Evolutionary conservation across 129 eudicot genomes (phyloP).

Genomic region (Escallonia rubra): DNA sequence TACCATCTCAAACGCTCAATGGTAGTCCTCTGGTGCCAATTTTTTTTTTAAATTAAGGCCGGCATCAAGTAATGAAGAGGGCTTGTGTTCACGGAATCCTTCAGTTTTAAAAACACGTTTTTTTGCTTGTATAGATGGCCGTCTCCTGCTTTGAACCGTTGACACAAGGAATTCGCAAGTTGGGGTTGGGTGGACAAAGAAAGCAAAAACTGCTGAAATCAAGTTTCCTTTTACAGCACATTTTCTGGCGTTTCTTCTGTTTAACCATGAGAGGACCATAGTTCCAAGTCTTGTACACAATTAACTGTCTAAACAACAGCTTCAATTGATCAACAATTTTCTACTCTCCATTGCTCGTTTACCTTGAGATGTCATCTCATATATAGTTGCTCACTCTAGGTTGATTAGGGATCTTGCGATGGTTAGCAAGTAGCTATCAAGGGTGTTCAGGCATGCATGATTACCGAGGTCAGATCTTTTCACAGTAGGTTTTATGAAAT

Average conservation of each 20-base stretch:
- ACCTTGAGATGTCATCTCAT: too few relatives aligned
- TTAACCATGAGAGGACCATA: not conserved
- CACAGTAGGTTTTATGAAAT: too few relatives aligned
- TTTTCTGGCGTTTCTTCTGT: not conserved
- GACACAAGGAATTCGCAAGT: not conserved
- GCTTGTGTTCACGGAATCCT: not conserved
- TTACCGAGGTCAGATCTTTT: too few relatives aligned
- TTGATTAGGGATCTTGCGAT: too few relatives aligned
- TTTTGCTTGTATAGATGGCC: not conserved
- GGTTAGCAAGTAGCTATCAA: too few relatives aligned
- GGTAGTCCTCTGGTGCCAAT: not conserved
- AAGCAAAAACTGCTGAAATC: conserved; percentile 2
- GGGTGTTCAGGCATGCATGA: too few relatives aligned
- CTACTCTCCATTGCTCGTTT: too few relatives aligned
- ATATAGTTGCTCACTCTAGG: too few relatives aligned
- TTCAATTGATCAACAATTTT: not conserved
- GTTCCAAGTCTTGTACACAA: not conserved
- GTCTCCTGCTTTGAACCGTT: not conserved
- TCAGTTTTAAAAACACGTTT: not conserved
- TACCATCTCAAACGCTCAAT: too few relatives aligned
- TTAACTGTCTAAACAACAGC: not conserved
- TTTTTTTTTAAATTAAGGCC: not conserved
- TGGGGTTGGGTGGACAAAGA: not conserved
- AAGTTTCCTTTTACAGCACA: not conserved
- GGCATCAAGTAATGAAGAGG: too few relatives aligned